Base-by-base conservation (phyloP, 2,329 filamentous ascomycete genomes). In the Pseudogymnoascus sp. region DNA sequence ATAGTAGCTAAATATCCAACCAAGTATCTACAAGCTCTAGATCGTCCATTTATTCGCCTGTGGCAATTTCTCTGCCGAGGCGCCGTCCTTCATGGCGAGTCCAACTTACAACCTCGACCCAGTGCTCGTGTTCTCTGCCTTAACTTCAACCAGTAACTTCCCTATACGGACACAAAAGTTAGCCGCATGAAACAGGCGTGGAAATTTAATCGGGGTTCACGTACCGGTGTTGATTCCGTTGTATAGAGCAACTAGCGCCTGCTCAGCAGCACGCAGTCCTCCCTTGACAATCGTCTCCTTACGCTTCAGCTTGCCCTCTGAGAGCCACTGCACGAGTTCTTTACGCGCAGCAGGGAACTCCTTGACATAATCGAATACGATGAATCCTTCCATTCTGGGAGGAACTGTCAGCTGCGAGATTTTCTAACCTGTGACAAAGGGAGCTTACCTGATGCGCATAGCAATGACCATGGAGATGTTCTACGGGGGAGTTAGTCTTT, bases 221-320 rank as follows among this genome's bases (percentile, higher is more conserved):
- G 60, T 80, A 76, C 89, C 89, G 9, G 82, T 90, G 73, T 93
- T 93, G 15, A 79, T 77, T 42, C 89, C 89, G 60, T 83, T 78
- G 72, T 87, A 92, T 63, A 93, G 74, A 65, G 84, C 81, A 11
- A 84, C 74, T 62, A 92, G 78, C 0, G 82, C 86, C 67, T 83
- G 76, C 64, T 89, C 86, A 1, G 88, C 87, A 36, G 79, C 80
- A 64, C 78, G 76, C 11, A 92, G 75, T 0, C 89, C 89, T n/a
- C 88, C 88, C 69, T 82, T 82, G 65, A 91, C 75, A 64, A 93
- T 82, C 1, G 86, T 87, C 75, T 91, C 87, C 72, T 87, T 86
- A 64, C 85, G 77, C 81, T 89, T 85, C 67, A 93, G 74, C 76
- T 87, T 90, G 60, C 89, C 89, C 72, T 90, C 84, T 1, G 78